These are phyloP conservation scores for Wolfiporia cocos DNA, from an alignment of 1,284 basidiomycete genomes.

Conservation along the genomic window DNA sequence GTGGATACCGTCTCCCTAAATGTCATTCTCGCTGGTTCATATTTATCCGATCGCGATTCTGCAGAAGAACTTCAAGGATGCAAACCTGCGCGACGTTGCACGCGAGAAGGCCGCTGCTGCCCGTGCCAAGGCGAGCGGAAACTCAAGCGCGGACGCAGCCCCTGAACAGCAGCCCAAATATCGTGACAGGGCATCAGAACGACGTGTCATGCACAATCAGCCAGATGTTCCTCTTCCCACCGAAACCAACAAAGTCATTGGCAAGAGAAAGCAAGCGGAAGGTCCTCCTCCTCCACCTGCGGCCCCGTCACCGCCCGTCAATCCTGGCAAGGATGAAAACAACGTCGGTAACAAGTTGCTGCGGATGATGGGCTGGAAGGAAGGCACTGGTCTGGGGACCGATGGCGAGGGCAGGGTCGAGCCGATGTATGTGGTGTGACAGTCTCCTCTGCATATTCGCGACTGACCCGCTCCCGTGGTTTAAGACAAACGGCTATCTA, in stretches of 20 bases:
- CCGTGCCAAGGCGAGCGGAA: slow-evolving; percentile 34
- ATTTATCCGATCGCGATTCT: slow-evolving; percentile 13
- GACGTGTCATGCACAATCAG: slow-evolving; percentile 84
- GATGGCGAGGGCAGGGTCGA: slow-evolving; percentile 80
- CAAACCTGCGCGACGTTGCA: slow-evolving; percentile 64
- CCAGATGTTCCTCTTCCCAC: slow-evolving; percentile 66
- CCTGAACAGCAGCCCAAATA: slow-evolving; percentile 70
- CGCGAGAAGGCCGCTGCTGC: slow-evolving; percentile 58
- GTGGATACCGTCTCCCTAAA: slow-evolving; percentile 1
- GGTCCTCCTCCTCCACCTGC: slow-evolving; percentile 59
- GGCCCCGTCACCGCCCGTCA: slow-evolving; percentile 52
- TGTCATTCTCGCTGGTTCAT: neutral
- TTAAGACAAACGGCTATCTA: slow-evolving; percentile 76
- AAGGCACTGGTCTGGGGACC: slow-evolving; percentile 81
- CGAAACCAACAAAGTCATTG: slow-evolving; percentile 23
- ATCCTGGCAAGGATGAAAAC: slow-evolving; percentile 68
- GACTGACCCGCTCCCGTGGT: slow-evolving; percentile 2
- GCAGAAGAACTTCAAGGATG: slow-evolving; percentile 80
- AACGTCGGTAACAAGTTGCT: slow-evolving; percentile 89
- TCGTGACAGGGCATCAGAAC: slow-evolving; percentile 86
- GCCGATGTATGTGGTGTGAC: slow-evolving; percentile 55
- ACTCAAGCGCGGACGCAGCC: too few relatives aligned
- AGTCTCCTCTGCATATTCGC: neutral
- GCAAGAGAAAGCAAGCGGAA: slow-evolving; percentile 47
- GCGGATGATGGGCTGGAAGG: slow-evolving; percentile 95